Conservation (phyloP, 257 asterid species). For the Solanum bulbocastanum region DNA sequence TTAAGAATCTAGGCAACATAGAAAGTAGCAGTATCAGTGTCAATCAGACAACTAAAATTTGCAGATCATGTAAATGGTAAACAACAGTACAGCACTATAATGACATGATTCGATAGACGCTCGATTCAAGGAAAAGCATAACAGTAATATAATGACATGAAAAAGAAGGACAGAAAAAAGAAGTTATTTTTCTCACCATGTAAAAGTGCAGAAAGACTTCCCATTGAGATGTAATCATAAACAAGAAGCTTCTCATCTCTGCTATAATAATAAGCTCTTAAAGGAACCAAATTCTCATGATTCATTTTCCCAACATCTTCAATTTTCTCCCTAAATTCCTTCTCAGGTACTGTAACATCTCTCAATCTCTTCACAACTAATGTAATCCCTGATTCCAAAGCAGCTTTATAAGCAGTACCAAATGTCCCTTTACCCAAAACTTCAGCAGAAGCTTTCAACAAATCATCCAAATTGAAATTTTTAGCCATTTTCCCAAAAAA, state of each 20-base stretch:
- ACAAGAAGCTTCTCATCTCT: constrained; percentile 81
- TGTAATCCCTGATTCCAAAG: constrained; percentile 45
- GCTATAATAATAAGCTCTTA: constrained; percentile 67
- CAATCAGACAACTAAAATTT: background rate
- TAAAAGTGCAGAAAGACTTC: constrained; percentile 90
- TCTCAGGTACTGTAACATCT: constrained; percentile 58
- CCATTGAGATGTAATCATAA: constrained; percentile 74
- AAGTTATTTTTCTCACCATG: constrained; percentile 43
- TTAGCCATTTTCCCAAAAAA: constrained; percentile 39
- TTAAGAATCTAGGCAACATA: background rate
- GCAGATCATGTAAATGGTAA: background rate
- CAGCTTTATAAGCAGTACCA: constrained; percentile 90
- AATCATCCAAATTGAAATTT: constrained; percentile 65
- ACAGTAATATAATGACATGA: background rate
- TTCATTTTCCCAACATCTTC: constrained; percentile 68
- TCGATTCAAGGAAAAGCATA: background rate
- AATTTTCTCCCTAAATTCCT: constrained; percentile 68
- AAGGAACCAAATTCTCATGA: constrained; percentile 68
- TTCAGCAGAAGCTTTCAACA: constrained; percentile 90
- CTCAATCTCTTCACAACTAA: constrained; percentile 89
- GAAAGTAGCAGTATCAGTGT: background rate
- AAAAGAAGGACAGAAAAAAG: background rate
- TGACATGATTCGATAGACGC: background rate
- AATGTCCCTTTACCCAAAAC: constrained; percentile 90
- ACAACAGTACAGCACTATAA: background rate